Base-by-base conservation (phyloP, 805 yeast species). In the Clavispora phyllophila region DNA sequence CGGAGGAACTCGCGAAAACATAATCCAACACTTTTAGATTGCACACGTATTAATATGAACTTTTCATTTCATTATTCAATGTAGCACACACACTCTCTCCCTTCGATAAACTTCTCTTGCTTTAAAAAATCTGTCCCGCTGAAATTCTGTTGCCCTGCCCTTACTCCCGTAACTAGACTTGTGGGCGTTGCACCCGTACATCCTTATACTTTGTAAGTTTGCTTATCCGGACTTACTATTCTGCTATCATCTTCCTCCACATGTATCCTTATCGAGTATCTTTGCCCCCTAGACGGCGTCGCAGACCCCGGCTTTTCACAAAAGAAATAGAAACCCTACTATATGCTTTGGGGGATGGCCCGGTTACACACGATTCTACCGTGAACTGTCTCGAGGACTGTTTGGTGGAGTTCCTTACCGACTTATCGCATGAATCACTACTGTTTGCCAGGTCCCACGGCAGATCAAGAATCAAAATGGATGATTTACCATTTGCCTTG, bases 271-370 rank as follows among this genome's bases (percentile, higher is more conserved):
- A 44, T 31, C 25, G 42, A 20, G 17, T 24, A 12, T 19, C 37
- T 7, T 6, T 26, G 26, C 47, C 43, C 3, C 40, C 37, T 14
- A 39, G 54, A n/a, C 27, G 54, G 23, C 49, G 66, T 41, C 54
- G 62, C 43, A 60, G 62, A 37, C 71, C 65, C 41, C 59, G 68
- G 32, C 58, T 67, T 22, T 70, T 70, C 53, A 56, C 63, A 24
- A 66, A 63, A 29, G 75, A 70, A 47, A 66, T 70, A 22, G 75
- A 70, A 40, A 65, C 62, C 41, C 55, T 70, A 17, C 55, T 70
- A 10, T 70, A 60, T 41, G 62, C 73, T 5, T 48, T 70, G 39
- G 75, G 75, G 1, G 75, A 70, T 43, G 63, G 67, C 2, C 70
- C 73, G 0, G 63, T 63, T 9, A 62, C 68, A 12, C 56, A 59